Conservation (phyloP, 805 yeast genomes). For the Saturnispora galanensis region DNA sequence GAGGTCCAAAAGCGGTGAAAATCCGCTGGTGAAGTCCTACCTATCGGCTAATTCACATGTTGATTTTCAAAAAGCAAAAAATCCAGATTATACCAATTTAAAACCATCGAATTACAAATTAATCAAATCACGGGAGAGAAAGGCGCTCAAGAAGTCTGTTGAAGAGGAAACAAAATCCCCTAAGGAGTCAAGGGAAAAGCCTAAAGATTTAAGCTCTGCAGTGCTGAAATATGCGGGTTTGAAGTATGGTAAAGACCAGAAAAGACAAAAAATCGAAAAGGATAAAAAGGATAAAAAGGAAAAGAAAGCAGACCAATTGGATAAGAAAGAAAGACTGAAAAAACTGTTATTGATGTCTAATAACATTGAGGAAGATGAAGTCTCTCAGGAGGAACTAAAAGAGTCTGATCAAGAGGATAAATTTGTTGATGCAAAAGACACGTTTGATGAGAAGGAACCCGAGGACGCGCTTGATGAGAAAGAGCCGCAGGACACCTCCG, state of each 20-base stretch:
- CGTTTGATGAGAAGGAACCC: background rate
- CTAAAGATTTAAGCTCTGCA: conserved; percentile 48
- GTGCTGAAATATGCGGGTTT: conserved; percentile 49
- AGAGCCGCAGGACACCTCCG: background rate
- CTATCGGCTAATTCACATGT: conserved; percentile 43
- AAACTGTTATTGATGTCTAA: conserved; percentile 8
- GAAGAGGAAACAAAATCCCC: background rate
- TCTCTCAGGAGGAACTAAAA: conserved; percentile 2
- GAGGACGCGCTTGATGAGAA: conserved; percentile 1
- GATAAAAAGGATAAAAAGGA: conserved; percentile 24
- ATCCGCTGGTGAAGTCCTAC: background rate
- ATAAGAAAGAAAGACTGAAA: conserved; percentile 9
- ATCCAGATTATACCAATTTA: conserved; percentile 37
- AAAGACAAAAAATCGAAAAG: conserved; percentile 31
- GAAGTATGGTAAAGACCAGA: conserved; percentile 25
- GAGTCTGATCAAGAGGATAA: background rate
- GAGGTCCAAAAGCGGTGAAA: background rate
- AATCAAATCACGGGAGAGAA: conserved; percentile 19
- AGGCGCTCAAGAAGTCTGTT: background rate
- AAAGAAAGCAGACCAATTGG: background rate
- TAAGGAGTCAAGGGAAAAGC: conserved; percentile 22
- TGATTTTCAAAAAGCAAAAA: conserved; percentile 51
- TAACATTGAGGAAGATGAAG: conserved; percentile 1
- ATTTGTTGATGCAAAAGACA: conserved; percentile 8
- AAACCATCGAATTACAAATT: conserved; percentile 40